These are phyloP conservation scores for Rhizomucor pusillus DNA, from an alignment of 371 early-diverging fungal genomes.

Conservation along the genomic window DNA sequence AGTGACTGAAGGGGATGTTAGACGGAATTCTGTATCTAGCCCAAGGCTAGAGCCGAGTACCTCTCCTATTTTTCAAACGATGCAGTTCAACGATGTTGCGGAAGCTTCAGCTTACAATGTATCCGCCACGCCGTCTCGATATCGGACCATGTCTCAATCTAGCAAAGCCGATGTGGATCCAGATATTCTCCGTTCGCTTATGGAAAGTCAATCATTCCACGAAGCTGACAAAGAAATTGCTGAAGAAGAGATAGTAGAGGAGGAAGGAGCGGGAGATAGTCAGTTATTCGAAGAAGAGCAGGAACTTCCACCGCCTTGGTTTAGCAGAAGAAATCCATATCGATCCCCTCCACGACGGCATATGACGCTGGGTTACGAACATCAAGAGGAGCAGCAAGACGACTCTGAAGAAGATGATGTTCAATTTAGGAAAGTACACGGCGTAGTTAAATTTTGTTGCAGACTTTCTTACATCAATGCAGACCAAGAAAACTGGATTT, in stretches of 20 bases:
- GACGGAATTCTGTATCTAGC: neutral
- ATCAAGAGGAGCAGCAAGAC: neutral
- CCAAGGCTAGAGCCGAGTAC: too few relatives aligned
- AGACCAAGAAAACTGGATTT: constrained; percentile 29
- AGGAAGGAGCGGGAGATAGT: constrained; percentile 10
- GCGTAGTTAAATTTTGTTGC: neutral
- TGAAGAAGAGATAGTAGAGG: constrained; percentile 1
- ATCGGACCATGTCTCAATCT: neutral
- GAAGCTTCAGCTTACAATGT: constrained; percentile 9
- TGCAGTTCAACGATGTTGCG: neutral
- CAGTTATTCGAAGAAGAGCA: constrained; percentile 11
- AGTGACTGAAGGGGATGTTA: neutral
- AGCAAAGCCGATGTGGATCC: constrained; percentile 14
- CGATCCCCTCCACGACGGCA: neutral
- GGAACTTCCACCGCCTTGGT: neutral
- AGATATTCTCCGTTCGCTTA: constrained; percentile 10
- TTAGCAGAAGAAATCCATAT: neutral
- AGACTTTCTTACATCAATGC: neutral
- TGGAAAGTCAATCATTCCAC: constrained; percentile 9
- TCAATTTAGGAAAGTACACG: neutral
- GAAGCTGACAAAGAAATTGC: constrained; percentile 11
- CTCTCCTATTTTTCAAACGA: neutral
- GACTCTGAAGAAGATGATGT: too few relatives aligned
- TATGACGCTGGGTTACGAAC: neutral
- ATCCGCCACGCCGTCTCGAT: constrained; percentile 23